These are phyloP conservation scores for Kwoniella sp. DNA, from an alignment of 768 basidiomycete species.

Conservation along the genomic window DNA sequence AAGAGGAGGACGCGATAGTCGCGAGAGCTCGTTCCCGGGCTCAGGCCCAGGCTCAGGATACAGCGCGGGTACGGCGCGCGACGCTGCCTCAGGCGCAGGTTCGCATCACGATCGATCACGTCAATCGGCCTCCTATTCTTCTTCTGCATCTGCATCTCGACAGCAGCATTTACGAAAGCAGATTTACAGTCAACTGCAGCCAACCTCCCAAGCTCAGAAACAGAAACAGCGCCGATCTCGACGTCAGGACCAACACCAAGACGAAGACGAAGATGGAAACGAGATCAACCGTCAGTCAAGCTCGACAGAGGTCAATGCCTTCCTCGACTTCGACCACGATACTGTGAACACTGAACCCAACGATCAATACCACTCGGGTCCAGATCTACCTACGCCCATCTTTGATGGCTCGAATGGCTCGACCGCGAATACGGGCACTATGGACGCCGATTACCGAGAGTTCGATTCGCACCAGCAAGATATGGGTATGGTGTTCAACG, in stretches of 20 bases:
- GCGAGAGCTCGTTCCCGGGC: not conserved
- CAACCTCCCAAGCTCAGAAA: too few species aligned
- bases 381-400: not conserved
- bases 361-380: not conserved
- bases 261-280: too few species aligned
- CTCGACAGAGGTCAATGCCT: not conserved
- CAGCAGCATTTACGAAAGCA: not conserved
- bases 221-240: not conserved
- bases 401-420: too few species aligned
- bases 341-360: not conserved
- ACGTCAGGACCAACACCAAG: not conserved
- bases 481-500: not conserved
- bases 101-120: not conserved
- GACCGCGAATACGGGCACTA: too few species aligned
- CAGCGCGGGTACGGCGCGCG: not conserved
- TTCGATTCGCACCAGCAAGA: not conserved
- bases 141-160: not conserved
- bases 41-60: too few species aligned
- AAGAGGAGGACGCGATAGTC: not conserved
- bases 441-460: too few species aligned
- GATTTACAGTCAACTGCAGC: not conserved
- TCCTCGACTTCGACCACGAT: not conserved
- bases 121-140: not conserved
- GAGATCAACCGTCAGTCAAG: not conserved
- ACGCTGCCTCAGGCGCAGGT: not conserved